A percentile compares a stretch with the other conserved stretches of the same genome.
phyloP scores from a whole-genome alignment of 108 stramenopile species.

The Stephanodiscus minutulus region DNA sequence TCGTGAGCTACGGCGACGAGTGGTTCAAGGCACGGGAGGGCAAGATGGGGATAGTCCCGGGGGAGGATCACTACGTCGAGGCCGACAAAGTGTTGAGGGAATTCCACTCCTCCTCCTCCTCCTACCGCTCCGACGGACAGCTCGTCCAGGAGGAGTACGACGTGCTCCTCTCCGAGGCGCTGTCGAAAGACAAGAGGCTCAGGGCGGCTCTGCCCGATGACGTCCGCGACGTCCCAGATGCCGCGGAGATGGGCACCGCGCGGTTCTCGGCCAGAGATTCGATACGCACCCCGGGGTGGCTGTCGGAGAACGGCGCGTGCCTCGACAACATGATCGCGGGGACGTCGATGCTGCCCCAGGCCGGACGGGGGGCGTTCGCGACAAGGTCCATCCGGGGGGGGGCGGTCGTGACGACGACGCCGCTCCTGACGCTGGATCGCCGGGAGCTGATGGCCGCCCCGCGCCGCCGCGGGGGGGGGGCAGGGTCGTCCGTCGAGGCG shows the following conservation, averaged over 20 bases:
- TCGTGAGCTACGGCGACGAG: conserved; percentile 61
- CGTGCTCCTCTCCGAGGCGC: conserved; percentile 12
- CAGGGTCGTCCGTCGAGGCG: conserved; percentile 6
- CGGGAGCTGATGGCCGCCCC: too few relatives aligned
- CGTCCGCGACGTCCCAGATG: conserved; percentile 16
- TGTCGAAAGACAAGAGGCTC: conserved; percentile 17
- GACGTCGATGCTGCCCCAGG: conserved; percentile 26
- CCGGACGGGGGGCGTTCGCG: conserved; percentile 45
- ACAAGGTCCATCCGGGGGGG: conserved; percentile 31
- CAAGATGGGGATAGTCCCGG: conserved; percentile 42
- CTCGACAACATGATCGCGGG: conserved; percentile 36
- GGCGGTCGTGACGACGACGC: conserved; percentile 37
- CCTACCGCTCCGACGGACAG: not conserved
- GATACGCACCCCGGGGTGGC: conserved; percentile 27
- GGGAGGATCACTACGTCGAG: conserved; percentile 35
- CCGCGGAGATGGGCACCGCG: conserved; percentile 19
- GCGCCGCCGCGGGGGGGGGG: not conserved
- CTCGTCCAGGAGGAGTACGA: conserved; percentile 9
- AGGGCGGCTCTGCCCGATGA: conserved; percentile 31
- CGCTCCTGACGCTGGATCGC: conserved; percentile 24
- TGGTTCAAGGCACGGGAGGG: conserved; percentile 58
- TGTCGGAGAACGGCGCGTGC: conserved; percentile 44
- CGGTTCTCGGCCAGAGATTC: conserved; percentile 27
- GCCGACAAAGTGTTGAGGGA: conserved; percentile 20
- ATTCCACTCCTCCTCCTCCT: too few relatives aligned